phyloP scores from a whole-genome alignment of 2,329 filamentous ascomycete genomes.

The Colletotrichum sp. region DNA sequence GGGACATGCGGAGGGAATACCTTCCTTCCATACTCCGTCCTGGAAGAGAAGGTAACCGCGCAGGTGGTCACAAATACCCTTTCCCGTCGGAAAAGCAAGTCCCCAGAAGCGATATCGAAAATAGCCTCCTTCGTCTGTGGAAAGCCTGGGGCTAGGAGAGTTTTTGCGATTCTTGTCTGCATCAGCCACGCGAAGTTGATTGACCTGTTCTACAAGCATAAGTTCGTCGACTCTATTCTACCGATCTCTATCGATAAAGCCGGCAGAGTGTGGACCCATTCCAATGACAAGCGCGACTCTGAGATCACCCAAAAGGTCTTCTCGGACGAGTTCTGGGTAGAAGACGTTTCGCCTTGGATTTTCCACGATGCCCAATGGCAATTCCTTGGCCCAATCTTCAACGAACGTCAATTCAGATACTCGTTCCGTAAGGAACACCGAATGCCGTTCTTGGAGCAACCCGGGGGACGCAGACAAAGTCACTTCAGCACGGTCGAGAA shows the following conservation, averaged over 20 bases:
- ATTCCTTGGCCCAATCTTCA: neutral
- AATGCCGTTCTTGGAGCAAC: neutral
- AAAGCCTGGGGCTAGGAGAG: neutral
- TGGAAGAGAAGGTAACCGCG: no score
- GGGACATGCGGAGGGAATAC: no score
- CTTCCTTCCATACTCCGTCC: neutral
- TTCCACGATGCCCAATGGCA: neutral
- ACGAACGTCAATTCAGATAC: neutral
- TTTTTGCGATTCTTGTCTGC: neutral
- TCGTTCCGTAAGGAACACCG: no score
- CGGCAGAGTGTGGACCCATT: no score
- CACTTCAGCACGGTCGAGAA: neutral
- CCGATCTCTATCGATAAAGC: neutral
- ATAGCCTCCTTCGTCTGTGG: neutral
- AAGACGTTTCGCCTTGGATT: no score
- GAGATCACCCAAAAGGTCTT: no score
- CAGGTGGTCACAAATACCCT: neutral
- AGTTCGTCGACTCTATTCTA: neutral
- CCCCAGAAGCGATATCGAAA: fast-evolving
- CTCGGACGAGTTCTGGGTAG: no score
- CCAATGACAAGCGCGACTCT: no score
- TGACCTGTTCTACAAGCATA: neutral
- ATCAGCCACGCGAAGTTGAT: fast-evolving
- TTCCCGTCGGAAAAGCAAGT: fast-evolving
- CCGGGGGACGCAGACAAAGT: neutral